Evolutionary conservation across 192 early-diverging fungal genomes (phyloP).

Genomic region (Umbelopsis sp.): DNA sequence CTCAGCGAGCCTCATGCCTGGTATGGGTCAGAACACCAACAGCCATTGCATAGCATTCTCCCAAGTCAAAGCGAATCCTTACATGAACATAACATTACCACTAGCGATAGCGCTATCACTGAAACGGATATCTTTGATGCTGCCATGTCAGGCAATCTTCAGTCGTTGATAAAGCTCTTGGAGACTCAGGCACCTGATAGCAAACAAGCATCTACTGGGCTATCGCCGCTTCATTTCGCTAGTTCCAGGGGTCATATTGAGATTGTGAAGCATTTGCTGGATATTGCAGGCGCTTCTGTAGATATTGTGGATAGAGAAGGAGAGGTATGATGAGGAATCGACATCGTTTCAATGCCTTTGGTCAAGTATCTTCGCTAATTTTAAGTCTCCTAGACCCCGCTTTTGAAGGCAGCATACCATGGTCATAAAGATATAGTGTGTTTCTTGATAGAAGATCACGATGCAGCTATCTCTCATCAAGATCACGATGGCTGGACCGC

Average conservation of each 20-base stretch:
- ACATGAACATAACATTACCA: too few species aligned
- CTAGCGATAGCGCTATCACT: too few species aligned
- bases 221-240: constrained; percentile 63
- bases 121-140: neutral
- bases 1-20: too few species aligned
- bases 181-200: neutral
- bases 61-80: too few species aligned
- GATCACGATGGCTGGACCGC: constrained; percentile 79
- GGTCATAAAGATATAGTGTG: constrained; percentile 59
- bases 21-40: too few species aligned
- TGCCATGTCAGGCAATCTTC: constrained; percentile 5
- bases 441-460: constrained; percentile 52
- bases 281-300: constrained; percentile 55
- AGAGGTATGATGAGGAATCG: constrained; percentile 46
- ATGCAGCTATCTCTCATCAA: constrained; percentile 57
- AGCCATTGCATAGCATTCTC: too few species aligned
- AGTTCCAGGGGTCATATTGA: constrained; percentile 54
- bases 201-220: constrained; percentile 40
- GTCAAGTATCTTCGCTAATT: neutral
- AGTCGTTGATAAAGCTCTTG: neutral
- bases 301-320: constrained; percentile 64
- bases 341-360: neutral
- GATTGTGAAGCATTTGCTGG: constrained; percentile 57
- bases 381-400: constrained; percentile 53
- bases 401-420: constrained; percentile 68